phyloP scores from a whole-genome alignment of 805 yeast genomes.

The Candida palmyrensis region DNA sequence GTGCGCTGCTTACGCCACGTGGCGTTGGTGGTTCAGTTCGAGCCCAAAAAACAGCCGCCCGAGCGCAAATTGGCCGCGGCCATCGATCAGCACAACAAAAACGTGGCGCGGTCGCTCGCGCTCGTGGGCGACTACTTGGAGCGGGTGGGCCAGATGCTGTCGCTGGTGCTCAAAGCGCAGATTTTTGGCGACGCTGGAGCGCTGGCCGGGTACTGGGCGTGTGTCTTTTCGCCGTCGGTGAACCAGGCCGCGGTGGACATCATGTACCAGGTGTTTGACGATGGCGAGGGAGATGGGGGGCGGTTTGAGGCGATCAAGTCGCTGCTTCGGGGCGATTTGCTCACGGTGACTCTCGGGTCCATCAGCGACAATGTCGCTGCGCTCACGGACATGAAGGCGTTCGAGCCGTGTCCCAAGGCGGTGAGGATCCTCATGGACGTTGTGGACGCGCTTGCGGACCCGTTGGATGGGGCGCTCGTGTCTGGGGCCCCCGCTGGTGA shows the following conservation, averaged over 20 bases:
- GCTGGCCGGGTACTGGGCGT: constrained; percentile 67
- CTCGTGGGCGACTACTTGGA: constrained; percentile 21
- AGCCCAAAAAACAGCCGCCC: constrained; percentile 11
- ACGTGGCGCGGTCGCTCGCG: constrained; percentile 16
- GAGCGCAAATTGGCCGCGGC: constrained; percentile 19
- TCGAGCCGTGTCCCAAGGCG: constrained; percentile 72
- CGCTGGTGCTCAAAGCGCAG: constrained; percentile 14
- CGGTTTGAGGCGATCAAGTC: constrained; percentile 69
- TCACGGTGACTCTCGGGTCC: constrained; percentile 44
- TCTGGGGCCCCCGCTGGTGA: constrained; percentile 10
- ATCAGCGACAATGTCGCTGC: constrained; percentile 41
- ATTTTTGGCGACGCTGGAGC: constrained; percentile 27
- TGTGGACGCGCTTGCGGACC: constrained; percentile 55
- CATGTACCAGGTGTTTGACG: constrained; percentile 69
- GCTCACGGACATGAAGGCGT: constrained; percentile 44
- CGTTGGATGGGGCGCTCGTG: constrained; percentile 52
- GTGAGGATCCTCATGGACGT: constrained; percentile 75
- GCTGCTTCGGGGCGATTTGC: constrained; percentile 37
- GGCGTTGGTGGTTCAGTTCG: constrained; percentile 15
- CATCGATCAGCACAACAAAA: constrained; percentile 25
- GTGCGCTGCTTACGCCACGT: constrained; percentile 15
- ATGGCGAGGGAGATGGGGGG: constrained; percentile 51
- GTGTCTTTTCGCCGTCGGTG: constrained; percentile 61
- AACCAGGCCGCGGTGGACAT: constrained; percentile 70
- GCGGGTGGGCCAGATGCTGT: constrained; percentile 28